Percentiles rank a stretch among this genome's conserved stretches.
Evolutionary conservation across 2,329 filamentous ascomycete species (phyloP).

Genomic region (Mariannaea elegans): DNA sequence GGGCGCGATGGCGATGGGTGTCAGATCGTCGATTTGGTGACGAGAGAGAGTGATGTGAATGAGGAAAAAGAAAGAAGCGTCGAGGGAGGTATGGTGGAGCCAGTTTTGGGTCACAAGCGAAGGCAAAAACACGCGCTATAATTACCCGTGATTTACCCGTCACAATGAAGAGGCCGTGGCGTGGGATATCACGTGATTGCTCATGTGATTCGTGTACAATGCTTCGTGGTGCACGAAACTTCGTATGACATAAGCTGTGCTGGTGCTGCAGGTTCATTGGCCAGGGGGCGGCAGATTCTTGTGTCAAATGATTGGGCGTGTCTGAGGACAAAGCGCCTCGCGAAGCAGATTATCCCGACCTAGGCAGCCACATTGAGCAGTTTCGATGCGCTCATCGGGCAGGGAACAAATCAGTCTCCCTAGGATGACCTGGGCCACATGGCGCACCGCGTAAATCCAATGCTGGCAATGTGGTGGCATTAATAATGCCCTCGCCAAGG

Average conservation of each 20-base stretch:
- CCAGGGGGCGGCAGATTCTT: background rate
- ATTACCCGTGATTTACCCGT: slow-evolving; percentile 14
- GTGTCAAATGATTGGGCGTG: background rate
- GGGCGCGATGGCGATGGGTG: slow-evolving; percentile 28
- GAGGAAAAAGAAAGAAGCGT: slow-evolving; percentile 23
- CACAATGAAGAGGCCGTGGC: background rate
- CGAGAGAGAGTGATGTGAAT: slow-evolving; percentile 26
- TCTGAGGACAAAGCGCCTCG: background rate
- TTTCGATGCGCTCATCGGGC: slow-evolving; percentile 11
- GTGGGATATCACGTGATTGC: slow-evolving; percentile 1
- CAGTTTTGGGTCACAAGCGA: slow-evolving; percentile 27
- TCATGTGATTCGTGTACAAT: no score
- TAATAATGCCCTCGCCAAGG: slow-evolving; percentile 26
- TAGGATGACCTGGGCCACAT: slow-evolving; percentile 19
- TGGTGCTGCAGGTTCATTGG: background rate
- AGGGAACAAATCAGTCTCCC: slow-evolving; percentile 2
- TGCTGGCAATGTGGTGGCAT: slow-evolving; percentile 21
- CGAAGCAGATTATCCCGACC: background rate
- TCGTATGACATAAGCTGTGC: background rate
- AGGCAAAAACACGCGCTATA: slow-evolving; percentile 11
- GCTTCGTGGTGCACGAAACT: no score
- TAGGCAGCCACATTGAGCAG: slow-evolving; percentile 1
- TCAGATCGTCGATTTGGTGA: slow-evolving; percentile 28
- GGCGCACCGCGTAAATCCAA: slow-evolving; percentile 25
- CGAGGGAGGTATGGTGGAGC: slow-evolving; percentile 34